Evolutionary conservation across 1,284 basidiomycete species (phyloP).

Genomic region (Trametes sp.): DNA sequence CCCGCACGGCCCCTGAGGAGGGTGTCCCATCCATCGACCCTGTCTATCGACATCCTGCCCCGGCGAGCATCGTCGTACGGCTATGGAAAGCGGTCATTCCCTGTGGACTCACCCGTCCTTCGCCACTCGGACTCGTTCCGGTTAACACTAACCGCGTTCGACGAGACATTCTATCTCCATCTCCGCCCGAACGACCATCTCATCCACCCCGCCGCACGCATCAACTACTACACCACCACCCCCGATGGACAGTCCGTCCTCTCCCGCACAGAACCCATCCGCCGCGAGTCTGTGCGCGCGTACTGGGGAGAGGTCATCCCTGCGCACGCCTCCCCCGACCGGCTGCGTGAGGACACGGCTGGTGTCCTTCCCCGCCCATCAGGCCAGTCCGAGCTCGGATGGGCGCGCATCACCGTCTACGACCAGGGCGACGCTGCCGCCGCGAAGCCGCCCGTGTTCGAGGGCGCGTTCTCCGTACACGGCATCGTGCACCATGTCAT

Average conservation of each 20-base stretch:
- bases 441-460: conserved; percentile 65
- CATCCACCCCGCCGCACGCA: conserved; percentile 77
- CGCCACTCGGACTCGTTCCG: conserved; percentile 71
- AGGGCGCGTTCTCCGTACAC: conserved; percentile 77
- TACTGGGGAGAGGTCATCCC: conserved; percentile 78
- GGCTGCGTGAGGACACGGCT: conserved; percentile 68
- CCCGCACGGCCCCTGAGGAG: conserved; percentile 63
- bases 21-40: conserved; percentile 62
- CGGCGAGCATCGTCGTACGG: conserved; percentile 47
- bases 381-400: conserved; percentile 60
- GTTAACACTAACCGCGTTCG: conserved; percentile 68
- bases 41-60: conserved; percentile 73
- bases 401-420: conserved; percentile 77
- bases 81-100: conserved; percentile 46
- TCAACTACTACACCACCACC: conserved; percentile 62
- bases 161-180: conserved; percentile 69
- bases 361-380: conserved; percentile 54
- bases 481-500: conserved; percentile 80
- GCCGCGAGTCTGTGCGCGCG: conserved; percentile 62
- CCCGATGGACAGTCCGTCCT: conserved; percentile 56
- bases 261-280: conserved; percentile 57
- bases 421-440: conserved; percentile 61
- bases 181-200: conserved; percentile 79
- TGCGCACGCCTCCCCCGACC: conserved; percentile 53
- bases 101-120: conserved; percentile 50